phyloP scores from a whole-genome alignment of 2,329 filamentous ascomycete genomes.

The Samsoniella hepiali region DNA sequence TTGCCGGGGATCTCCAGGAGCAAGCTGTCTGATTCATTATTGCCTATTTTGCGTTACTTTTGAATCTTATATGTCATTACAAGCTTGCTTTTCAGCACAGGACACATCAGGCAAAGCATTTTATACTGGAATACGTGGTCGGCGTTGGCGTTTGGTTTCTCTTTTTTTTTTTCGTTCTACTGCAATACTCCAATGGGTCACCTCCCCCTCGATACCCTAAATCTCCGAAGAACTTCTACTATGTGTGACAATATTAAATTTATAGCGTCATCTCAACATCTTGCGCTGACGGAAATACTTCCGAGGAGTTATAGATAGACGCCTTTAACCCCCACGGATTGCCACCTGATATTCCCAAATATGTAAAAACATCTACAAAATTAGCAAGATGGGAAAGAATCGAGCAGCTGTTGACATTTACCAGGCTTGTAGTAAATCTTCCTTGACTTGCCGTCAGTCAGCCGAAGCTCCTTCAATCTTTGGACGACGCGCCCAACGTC shows the following conservation, averaged over 20 bases:
- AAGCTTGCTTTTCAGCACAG: constrained; percentile 4
- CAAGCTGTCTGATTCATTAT: constrained; percentile 17
- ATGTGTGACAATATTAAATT: neutral
- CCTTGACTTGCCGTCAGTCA: constrained; percentile 47
- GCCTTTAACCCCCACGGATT: constrained; percentile 63
- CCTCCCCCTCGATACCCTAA: neutral
- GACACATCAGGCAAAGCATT: constrained; percentile 10
- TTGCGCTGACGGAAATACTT: constrained; percentile 31
- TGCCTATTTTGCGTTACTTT: neutral
- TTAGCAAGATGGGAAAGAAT: constrained; percentile 19
- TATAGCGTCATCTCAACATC: neutral
- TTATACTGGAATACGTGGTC: neutral
- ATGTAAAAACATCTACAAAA: constrained; percentile 61
- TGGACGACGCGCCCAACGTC: constrained; percentile 68
- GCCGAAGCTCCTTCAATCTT: constrained; percentile 57
- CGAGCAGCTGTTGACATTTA: constrained; percentile 33
- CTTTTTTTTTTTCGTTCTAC: neutral
- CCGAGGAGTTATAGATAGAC: constrained; percentile 51
- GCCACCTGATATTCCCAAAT: constrained; percentile 57
- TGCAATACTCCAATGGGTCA: neutral
- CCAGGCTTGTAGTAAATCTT: constrained; percentile 77
- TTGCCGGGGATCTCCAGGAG: constrained; percentile 36
- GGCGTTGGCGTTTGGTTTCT: constrained; percentile 7
- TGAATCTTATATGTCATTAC: neutral
- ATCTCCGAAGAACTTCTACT: too few species aligned